phyloP scores from a whole-genome alignment of 2,329 filamentous ascomycete genomes.

The Ramichloridium luteum region DNA sequence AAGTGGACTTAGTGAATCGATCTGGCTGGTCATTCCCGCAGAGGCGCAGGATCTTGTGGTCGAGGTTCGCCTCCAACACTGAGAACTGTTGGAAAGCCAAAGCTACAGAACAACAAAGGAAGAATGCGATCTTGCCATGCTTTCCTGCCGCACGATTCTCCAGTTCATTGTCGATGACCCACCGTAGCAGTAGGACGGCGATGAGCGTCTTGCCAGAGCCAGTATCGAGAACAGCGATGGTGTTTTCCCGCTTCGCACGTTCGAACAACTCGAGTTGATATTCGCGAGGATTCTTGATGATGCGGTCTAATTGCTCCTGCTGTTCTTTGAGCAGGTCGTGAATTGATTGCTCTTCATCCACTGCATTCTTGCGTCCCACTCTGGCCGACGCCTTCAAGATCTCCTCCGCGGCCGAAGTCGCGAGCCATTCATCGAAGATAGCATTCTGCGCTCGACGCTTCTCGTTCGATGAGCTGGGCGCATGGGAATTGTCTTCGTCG shows the following conservation, averaged over 20 bases:
- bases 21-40: constrained; percentile 57
- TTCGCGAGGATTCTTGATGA: constrained; percentile 68
- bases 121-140: constrained; percentile 62
- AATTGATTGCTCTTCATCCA: constrained; percentile 40
- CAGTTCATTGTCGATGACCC: constrained; percentile 66
- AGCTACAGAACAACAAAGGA: constrained; percentile 75
- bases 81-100: constrained; percentile 82
- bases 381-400: constrained; percentile 30
- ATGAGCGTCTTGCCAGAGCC: constrained; percentile 96
- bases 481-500: no score
- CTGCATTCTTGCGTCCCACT: constrained; percentile 20
- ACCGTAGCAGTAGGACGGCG: constrained; percentile 68
- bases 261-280: constrained; percentile 92
- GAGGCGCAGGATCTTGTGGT: constrained; percentile 60
- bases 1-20: constrained; percentile 48
- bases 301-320: constrained; percentile 33
- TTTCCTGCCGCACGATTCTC: constrained; percentile 51
- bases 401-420: constrained; percentile 31
- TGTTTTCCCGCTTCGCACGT: constrained; percentile 69
- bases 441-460: constrained; percentile 31
- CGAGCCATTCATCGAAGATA: constrained; percentile 31
- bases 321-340: constrained; percentile 42
- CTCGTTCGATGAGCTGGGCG: no score
- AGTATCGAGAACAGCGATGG: constrained; percentile 89
- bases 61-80: constrained; percentile 69